Evolutionary conservation across 75 land plant genomes (phyloP).

Genomic region (Larix kaempferi): DNA sequence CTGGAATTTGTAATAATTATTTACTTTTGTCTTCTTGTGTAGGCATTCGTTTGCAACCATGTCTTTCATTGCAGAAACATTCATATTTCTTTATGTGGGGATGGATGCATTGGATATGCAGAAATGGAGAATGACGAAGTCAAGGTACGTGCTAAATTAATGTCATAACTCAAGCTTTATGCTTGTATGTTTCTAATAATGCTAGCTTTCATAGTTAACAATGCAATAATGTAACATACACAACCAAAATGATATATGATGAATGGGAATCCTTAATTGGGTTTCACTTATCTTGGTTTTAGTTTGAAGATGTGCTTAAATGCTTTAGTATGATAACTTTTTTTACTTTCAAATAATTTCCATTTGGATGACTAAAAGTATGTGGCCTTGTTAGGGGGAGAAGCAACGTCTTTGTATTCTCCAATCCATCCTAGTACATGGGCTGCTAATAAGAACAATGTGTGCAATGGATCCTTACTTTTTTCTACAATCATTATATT

Average conservation of each 20-base stretch:
- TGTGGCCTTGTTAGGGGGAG: not conserved
- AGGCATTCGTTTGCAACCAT: slow-evolving; percentile 41
- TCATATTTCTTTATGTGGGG: slow-evolving; percentile 44
- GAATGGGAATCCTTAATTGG: not conserved
- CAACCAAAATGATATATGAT: not conserved
- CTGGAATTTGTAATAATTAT: not conserved
- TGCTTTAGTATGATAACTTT: not conserved
- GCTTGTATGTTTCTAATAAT: not conserved
- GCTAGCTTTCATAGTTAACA: not conserved
- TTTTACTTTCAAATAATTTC: not conserved
- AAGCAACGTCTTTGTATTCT: not conserved
- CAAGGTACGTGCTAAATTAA: slow-evolving; percentile 7
- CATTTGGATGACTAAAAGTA: not conserved
- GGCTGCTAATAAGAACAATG: not conserved
- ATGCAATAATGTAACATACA: not conserved
- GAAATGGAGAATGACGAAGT: slow-evolving; percentile 22
- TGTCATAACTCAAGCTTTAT: too few species aligned
- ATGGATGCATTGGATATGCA: slow-evolving; percentile 38
- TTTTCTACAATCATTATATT: not conserved
- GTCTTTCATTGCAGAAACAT: slow-evolving; percentile 41
- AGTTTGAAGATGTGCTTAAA: not conserved
- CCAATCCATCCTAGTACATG: not conserved
- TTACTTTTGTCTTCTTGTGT: not conserved
- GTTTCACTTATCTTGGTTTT: not conserved
- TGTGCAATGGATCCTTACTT: too few species aligned